Conservation (phyloP, 306 rosid genomes). For the Vachellia collinsii region DNA sequence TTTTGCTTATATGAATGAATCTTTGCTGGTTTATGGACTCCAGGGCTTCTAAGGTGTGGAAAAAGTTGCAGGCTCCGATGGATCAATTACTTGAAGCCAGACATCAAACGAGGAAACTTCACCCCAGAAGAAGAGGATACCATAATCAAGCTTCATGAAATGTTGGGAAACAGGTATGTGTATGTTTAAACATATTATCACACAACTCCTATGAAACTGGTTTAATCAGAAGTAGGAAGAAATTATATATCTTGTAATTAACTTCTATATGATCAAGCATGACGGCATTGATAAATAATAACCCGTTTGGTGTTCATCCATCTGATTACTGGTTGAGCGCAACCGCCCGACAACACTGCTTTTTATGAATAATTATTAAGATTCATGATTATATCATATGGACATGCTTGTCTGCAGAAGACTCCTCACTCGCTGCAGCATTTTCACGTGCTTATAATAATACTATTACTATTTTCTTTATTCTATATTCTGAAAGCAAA, state of each 20-base stretch:
- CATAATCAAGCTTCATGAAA: slow-evolving; percentile 69
- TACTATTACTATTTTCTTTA: background rate
- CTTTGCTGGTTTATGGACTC: background rate
- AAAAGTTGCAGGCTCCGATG: slow-evolving; percentile 90
- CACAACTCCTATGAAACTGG: too few relatives aligned
- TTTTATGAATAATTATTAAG: slow-evolving; percentile 12
- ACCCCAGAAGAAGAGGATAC: slow-evolving; percentile 76
- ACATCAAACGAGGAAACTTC: slow-evolving; percentile 84
- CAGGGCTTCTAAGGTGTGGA: slow-evolving; percentile 86
- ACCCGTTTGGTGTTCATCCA: slow-evolving; percentile 3
- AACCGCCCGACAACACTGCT: background rate
- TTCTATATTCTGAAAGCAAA: background rate
- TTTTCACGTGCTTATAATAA: slow-evolving; percentile 28
- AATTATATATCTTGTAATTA: background rate
- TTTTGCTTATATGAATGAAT: background rate
- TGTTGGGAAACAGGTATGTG: slow-evolving; percentile 73
- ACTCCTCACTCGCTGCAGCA: slow-evolving; percentile 34
- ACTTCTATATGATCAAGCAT: background rate
- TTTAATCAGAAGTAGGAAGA: too few relatives aligned
- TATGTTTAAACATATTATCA: too few relatives aligned
- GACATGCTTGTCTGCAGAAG: slow-evolving; percentile 35
- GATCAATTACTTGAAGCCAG: slow-evolving; percentile 86
- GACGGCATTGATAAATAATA: background rate
- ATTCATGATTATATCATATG: background rate
- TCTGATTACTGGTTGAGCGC: background rate